These are phyloP conservation scores for Anaeramoeba ignava DNA, from an alignment of 78 protist species.

Conservation along the genomic window DNA sequence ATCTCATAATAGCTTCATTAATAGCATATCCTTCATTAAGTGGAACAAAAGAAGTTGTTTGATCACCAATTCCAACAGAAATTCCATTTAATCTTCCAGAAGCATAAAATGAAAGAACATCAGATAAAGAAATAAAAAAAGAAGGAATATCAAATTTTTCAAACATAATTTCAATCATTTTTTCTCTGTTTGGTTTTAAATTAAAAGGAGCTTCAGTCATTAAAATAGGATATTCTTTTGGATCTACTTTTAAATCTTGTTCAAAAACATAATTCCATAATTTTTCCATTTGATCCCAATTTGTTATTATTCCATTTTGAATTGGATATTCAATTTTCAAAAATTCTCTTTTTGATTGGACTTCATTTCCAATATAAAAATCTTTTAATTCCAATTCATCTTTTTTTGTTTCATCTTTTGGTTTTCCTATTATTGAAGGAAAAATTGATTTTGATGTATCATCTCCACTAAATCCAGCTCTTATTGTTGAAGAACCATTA, in stretches of 20 bases:
- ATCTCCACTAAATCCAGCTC: no score
- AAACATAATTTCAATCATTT: slow-evolving; percentile 7
- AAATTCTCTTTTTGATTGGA: no score
- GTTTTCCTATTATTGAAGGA: no score
- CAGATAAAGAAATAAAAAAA: not conserved
- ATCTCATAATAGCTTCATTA: not conserved
- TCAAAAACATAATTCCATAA: slow-evolving; percentile 2
- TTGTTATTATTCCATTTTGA: slow-evolving; percentile 5
- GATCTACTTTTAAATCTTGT: not conserved
- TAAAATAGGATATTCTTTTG: not conserved
- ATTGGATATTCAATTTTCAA: no score
- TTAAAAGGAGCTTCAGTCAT: not conserved
- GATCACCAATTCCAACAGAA: not conserved
- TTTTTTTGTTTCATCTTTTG: no score
- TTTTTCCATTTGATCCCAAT: not conserved
- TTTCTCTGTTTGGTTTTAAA: slow-evolving; percentile 3
- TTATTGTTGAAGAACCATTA: no score
- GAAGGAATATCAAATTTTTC: slow-evolving; percentile 1
- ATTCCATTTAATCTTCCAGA: not conserved
- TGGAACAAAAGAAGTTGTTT: not conserved
- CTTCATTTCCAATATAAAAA: no score
- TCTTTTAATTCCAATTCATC: no score
- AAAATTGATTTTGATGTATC: no score
- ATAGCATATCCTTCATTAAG: not conserved
- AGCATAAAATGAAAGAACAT: not conserved